Evolutionary conservation across 1,284 basidiomycete species (phyloP).

Genomic region (Ganoderma boninense): DNA sequence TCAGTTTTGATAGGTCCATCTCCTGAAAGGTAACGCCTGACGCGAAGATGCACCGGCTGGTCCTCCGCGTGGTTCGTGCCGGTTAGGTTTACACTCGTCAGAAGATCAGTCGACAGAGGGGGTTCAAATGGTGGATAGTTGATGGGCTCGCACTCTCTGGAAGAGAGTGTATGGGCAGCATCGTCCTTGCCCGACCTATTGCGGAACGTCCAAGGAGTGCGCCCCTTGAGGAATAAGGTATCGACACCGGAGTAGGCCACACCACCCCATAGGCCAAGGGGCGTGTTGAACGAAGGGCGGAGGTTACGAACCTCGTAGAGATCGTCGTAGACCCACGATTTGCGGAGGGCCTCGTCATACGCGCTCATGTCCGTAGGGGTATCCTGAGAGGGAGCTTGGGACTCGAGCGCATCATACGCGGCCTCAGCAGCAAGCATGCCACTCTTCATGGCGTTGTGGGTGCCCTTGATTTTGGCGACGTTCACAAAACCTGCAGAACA

Average conservation of each 20-base stretch:
- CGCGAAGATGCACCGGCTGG: slow-evolving; percentile 90
- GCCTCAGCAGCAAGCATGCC: slow-evolving; percentile 97
- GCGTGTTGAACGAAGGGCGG: slow-evolving; percentile 90
- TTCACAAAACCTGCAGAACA: slow-evolving; percentile 98
- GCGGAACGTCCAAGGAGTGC: slow-evolving; percentile 93
- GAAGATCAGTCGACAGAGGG: slow-evolving; percentile 92
- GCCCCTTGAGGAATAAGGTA: slow-evolving; percentile 85
- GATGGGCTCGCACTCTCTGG: slow-evolving; percentile 81
- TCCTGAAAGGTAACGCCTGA: slow-evolving; percentile 53
- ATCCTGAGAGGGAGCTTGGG: slow-evolving; percentile 36
- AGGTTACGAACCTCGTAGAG: slow-evolving; percentile 94
- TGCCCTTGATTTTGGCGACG: slow-evolving; percentile 99
- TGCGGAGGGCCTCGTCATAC: slow-evolving; percentile 80
- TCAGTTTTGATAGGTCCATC: slow-evolving; percentile 53
- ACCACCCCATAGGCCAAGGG: slow-evolving; percentile 89
- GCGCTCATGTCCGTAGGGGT: slow-evolving; percentile 73
- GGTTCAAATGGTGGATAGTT: slow-evolving; percentile 92
- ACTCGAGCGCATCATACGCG: slow-evolving; percentile 71
- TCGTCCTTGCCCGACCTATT: slow-evolving; percentile 70
- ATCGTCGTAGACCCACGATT: slow-evolving; percentile 91
- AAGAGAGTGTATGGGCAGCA: slow-evolving; percentile 76
- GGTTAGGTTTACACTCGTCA: slow-evolving; percentile 91
- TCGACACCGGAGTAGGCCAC: slow-evolving; percentile 93
- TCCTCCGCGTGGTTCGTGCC: slow-evolving; percentile 98
- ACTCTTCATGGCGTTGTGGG: slow-evolving; percentile 99